A percentile compares a stretch with the other conserved stretches of the same genome.
Conservation (phyloP, 345 rosid genomes). For the Moringa oleifera region DNA sequence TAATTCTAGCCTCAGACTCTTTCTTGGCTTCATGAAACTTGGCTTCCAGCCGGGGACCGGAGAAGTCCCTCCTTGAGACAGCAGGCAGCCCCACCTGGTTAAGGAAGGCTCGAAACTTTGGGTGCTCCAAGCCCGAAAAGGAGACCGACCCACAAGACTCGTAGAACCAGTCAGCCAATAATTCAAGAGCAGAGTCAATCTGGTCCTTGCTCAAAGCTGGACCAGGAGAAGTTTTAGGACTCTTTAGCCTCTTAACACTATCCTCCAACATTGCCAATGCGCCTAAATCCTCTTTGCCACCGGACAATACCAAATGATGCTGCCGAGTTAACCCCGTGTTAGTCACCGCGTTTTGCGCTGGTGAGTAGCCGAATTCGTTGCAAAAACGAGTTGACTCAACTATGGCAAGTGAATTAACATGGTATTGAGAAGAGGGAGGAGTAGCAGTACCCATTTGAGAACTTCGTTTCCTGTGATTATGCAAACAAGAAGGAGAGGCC, state of each 20-base stretch:
- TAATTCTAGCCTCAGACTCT: conserved; percentile 43
- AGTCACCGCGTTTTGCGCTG: conserved; percentile 4
- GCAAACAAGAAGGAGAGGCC: conserved; percentile 26
- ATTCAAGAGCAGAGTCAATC: conserved; percentile 40
- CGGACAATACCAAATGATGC: conserved; percentile 46
- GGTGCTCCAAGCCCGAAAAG: conserved; percentile 46
- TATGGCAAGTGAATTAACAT: conserved; percentile 30
- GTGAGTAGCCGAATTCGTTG: conserved; percentile 11
- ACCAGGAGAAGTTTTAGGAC: conserved; percentile 43
- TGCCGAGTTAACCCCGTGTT: conserved; percentile 17
- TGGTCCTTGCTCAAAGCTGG: conserved; percentile 44
- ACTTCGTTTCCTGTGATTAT: conserved; percentile 37
- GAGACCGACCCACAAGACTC: conserved; percentile 49
- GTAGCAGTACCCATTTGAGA: conserved; percentile 16
- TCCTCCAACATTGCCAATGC: conserved; percentile 54
- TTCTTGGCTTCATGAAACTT: conserved; percentile 36
- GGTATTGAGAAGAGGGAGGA: conserved; percentile 12
- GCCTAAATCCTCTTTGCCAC: conserved; percentile 49
- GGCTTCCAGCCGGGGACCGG: conserved; percentile 35
- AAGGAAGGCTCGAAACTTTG: conserved; percentile 48
- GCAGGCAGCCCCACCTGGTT: conserved; percentile 49
- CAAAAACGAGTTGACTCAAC: conserved; percentile 33
- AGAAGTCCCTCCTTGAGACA: conserved; percentile 34
- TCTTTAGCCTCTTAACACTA: conserved; percentile 54
- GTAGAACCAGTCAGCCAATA: conserved; percentile 49